A percentile compares a stretch with the other conserved stretches of the same genome.
Evolutionary conservation across 2,329 filamentous ascomycete species (phyloP).

Genomic region (Fusarium subtropicale): DNA sequence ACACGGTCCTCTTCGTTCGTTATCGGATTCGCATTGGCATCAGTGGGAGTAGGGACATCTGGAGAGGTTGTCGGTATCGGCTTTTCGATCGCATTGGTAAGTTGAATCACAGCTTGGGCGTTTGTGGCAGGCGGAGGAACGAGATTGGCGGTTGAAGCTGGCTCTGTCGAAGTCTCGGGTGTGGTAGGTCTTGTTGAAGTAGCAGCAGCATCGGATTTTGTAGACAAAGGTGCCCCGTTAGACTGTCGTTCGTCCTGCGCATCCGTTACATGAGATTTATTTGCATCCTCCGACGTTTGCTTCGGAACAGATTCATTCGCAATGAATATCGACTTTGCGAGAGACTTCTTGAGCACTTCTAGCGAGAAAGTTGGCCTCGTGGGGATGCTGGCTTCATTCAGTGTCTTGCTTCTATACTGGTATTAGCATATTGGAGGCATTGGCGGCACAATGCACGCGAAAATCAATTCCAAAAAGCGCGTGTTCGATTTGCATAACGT

Average conservation of each 20-base stretch:
- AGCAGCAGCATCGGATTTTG: conserved; percentile 26
- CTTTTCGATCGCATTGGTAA: conserved; percentile 28
- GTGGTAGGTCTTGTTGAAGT: conserved; percentile 21
- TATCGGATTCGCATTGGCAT: conserved; percentile 4
- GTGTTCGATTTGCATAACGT: conserved; percentile 52
- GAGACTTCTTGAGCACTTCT: conserved; percentile 56
- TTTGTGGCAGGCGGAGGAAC: not conserved
- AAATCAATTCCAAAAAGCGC: conserved; percentile 31
- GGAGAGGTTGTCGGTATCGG: conserved; percentile 13
- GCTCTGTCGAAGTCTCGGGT: conserved; percentile 24
- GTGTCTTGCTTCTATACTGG: conserved; percentile 52
- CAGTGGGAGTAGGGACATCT: conserved; percentile 15
- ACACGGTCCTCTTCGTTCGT: not conserved
- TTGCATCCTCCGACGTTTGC: conserved; percentile 20
- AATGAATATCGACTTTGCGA: conserved; percentile 48
- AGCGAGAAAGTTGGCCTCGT: conserved; percentile 59
- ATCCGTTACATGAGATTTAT: conserved; percentile 15
- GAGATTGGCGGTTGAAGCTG: conserved; percentile 6
- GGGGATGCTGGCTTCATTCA: conserved; percentile 67
- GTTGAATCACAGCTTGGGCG: conserved; percentile 1
- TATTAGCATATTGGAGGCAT: conserved; percentile 41
- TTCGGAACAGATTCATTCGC: conserved; percentile 27
- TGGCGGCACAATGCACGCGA: conserved; percentile 33
- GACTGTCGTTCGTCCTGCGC: conserved; percentile 24
- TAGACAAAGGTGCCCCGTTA: conserved; percentile 19